A percentile compares a stretch with the other conserved stretches of the same genome.
Evolutionary conservation across 306 rosid species (phyloP).

Genomic region (barrel medic (Medicago truncatula)): MtrunA17r5.0-ANR NC_053042.1:55724501-55725000

Average conservation of each 20-base stretch:
- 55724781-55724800: background rate
- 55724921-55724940: background rate
- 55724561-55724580: too few relatives aligned
- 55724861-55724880: background rate
- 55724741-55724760: conserved; percentile 25
- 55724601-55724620: too few relatives aligned
- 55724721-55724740: background rate
- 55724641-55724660: too few relatives aligned
- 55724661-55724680: background rate
- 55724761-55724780: background rate
- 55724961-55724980: background rate
- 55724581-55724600: too few relatives aligned
- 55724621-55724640: too few relatives aligned
- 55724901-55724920: conserved; percentile 29
- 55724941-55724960: conserved; percentile 12
- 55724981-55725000: conserved; percentile 24
- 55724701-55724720: background rate
- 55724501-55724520: background rate
- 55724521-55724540: too few relatives aligned
- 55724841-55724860: conserved; percentile 5
- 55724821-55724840: background rate
- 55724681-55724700: background rate
- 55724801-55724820: background rate
- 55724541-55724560: too few relatives aligned
- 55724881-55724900: conserved; percentile 6